Base-by-base conservation (phyloP, 805 yeast genomes). In the Wickerhamomyces mucosus region DNA sequence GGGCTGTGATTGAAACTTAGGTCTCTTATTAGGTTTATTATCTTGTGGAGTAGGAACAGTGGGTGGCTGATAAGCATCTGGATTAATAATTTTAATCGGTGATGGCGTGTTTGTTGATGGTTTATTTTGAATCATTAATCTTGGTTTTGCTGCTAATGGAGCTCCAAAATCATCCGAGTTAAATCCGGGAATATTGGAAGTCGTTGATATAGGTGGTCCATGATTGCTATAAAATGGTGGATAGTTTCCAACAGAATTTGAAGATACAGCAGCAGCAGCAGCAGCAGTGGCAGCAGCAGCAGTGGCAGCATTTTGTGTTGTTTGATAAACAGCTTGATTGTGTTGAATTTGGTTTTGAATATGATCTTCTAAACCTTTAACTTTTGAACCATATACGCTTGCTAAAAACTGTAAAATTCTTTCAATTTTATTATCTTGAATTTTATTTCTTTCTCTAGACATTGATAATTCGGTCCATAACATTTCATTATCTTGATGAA, bases 381-480 rank as follows among this genome's bases (percentile, higher is more conserved):
- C 39, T 24, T 38, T 45, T 31, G 39, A 45, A n/a, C 51, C 51
- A 31, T 48, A 48, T 20, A 89, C 69, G 6, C 88, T 72, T 3
- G 96, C 94, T 46, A 92, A 63, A 43, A 92, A 89, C 44, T 92
- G 72, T 46, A 92, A 58, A 31, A 92, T 89, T 41, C 83, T 80
- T 41, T 86, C 94, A 34, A 92, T 64, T 15, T 95, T 84, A 40
- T 82, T 89, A 25, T 89, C 76, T 52, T 92, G 97, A 21, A 77
- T 68, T 45, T 79, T 74, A 54, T 88, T 83, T 41, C 88, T 72
- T 52, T 89, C 96, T 33, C 96, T 67, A 6, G 89, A 78, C 36
- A 76, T 59, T 51, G 69, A 77, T 47, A 85, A 79, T 51, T 92
- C 97, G 38, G 79, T 78, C 98, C 98, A 92, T 27, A 92, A 58